Evolutionary conservation across 306 rosid genomes (phyloP).

Genomic region (Fragaria vesca): DNA sequence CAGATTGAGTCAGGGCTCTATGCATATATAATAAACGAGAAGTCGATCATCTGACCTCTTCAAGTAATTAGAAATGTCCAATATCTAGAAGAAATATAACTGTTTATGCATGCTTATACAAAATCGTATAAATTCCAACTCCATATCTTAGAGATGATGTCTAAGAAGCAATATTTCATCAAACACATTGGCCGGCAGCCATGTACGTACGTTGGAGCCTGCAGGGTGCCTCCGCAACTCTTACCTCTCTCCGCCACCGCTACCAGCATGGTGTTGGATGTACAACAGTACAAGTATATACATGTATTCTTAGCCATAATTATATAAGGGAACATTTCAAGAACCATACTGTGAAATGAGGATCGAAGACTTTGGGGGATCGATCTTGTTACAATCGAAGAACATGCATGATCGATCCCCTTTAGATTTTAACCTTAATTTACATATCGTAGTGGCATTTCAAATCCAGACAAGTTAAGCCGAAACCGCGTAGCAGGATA

Average conservation of each 20-base stretch:
- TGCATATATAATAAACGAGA: background rate
- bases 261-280: background rate
- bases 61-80: background rate
- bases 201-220: background rate
- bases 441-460: background rate
- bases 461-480: background rate
- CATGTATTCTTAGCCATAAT: background rate
- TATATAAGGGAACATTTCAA: too few species aligned
- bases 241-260: background rate
- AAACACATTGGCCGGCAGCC: background rate
- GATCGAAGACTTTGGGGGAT: too few species aligned
- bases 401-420: background rate
- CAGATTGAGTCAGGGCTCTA: background rate
- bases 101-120: background rate
- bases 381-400: background rate
- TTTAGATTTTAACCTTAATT: background rate
- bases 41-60: background rate
- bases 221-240: background rate
- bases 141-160: background rate
- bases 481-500: slow-evolving; percentile 11
- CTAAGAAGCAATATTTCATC: background rate
- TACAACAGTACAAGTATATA: background rate
- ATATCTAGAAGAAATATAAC: background rate
- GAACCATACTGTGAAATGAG: too few species aligned
- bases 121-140: background rate